These are phyloP conservation scores for Biancaea sappan DNA, from an alignment of 306 rosid species.

Conservation along the genomic window DNA sequence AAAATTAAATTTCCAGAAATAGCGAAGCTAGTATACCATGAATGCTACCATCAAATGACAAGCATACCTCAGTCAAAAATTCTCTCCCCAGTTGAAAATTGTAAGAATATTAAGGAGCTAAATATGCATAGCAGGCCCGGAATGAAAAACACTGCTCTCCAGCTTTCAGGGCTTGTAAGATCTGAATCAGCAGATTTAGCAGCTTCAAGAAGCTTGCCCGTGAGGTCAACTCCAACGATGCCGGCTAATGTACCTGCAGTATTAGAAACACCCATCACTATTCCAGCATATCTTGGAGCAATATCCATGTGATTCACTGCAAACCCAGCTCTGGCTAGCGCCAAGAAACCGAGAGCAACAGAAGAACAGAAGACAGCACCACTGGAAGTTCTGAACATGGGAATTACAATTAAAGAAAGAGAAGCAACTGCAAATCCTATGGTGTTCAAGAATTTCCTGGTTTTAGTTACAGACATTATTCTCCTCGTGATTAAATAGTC, in stretches of 20 bases:
- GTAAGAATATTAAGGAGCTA: conserved; percentile 71
- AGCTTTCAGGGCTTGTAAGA: conserved; percentile 87
- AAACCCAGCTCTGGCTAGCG: conserved; percentile 95
- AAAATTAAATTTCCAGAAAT: conserved; percentile 38
- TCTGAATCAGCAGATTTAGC: conserved; percentile 69
- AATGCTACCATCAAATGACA: conserved; percentile 30
- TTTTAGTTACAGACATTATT: conserved; percentile 72
- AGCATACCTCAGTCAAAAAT: conserved; percentile 73
- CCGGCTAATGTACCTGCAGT: conserved; percentile 97
- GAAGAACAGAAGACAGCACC: conserved; percentile 97
- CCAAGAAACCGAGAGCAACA: conserved; percentile 95
- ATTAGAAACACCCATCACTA: conserved; percentile 96
- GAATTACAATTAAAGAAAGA: conserved; percentile 73
- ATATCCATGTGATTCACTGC: conserved; percentile 98
- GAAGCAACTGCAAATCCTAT: conserved; percentile 84
- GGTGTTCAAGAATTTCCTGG: conserved; percentile 85
- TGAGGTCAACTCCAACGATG: conserved; percentile 84
- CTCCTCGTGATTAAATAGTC: conserved; percentile 79
- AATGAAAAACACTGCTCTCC: conserved; percentile 79
- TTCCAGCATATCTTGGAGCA: conserved; percentile 97
- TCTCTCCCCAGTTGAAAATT: conserved; percentile 93
- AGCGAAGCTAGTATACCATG: conserved; percentile 17
- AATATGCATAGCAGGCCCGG: conserved; percentile 87
- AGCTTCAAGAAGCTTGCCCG: conserved; percentile 90
- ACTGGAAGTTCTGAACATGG: conserved; percentile 76